Evolutionary conservation across 495 filamentous ascomycete genomes (phyloP).

Genomic region (Aspergillus kassunensis): DNA sequence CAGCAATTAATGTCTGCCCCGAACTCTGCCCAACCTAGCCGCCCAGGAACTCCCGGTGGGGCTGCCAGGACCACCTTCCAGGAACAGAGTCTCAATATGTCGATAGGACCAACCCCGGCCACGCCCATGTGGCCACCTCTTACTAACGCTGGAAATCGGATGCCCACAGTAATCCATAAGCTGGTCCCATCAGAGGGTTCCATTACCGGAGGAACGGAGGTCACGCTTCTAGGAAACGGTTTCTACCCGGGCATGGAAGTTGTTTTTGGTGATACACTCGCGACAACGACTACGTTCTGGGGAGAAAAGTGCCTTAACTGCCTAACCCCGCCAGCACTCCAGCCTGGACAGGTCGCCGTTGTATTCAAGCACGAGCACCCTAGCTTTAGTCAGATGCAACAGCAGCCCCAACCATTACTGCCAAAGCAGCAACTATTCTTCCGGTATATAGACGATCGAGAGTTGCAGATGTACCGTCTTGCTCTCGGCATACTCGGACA

Average conservation of each 20-base stretch:
- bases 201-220: constrained; percentile 76
- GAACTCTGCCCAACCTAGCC: constrained; percentile 56
- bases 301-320: constrained; percentile 80
- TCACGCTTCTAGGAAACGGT: constrained; percentile 73
- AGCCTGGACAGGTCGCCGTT: constrained; percentile 68
- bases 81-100: constrained; percentile 31
- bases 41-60: constrained; percentile 39
- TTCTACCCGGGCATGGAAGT: constrained; percentile 80
- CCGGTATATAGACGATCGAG: constrained; percentile 75
- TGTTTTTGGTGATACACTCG: constrained; percentile 75
- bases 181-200: constrained; percentile 80
- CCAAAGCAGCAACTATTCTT: constrained; percentile 60
- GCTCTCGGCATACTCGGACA: constrained; percentile 46
- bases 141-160: constrained; percentile 36
- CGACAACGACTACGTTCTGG: constrained; percentile 79
- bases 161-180: constrained; percentile 64
- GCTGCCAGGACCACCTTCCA: constrained; percentile 45
- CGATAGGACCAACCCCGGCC: constrained; percentile 30
- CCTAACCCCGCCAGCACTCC: constrained; percentile 68
- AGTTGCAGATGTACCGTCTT: constrained; percentile 58
- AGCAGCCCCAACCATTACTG: constrained; percentile 41
- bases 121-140: constrained; percentile 39
- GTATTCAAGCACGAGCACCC: constrained; percentile 63
- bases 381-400: constrained; percentile 43
- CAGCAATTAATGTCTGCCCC: constrained; percentile 63